A percentile compares a stretch with the other conserved stretches of the same genome.
These are phyloP conservation scores for Cucurbita maxima DNA, from an alignment of 306 rosid genomes.

Conservation along the genomic window DNA sequence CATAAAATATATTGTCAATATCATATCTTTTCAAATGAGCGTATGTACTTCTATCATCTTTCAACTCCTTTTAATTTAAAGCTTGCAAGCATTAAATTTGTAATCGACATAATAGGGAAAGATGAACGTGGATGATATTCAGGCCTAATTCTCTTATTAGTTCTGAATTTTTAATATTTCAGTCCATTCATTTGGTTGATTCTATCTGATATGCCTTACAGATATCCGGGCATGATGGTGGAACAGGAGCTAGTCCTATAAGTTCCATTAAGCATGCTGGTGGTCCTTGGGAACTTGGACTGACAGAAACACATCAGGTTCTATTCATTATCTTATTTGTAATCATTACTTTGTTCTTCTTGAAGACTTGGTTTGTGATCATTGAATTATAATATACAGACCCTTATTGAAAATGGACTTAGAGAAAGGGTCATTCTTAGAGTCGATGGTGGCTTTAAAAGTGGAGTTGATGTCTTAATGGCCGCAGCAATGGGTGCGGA, in stretches of 20 bases:
- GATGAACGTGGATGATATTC: background rate
- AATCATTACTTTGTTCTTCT: constrained; percentile 2
- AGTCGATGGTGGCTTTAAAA: constrained; percentile 98
- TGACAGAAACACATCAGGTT: constrained; percentile 96
- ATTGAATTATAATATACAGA: constrained; percentile 31
- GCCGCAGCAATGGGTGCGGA: constrained; percentile 98
- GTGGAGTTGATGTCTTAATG: constrained; percentile 93
- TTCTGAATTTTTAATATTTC: background rate
- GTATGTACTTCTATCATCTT: background rate
- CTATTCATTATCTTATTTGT: background rate
- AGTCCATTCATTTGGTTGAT: background rate
- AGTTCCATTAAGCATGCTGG: constrained; percentile 99
- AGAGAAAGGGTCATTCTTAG: constrained; percentile 95
- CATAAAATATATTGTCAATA: background rate
- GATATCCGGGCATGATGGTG: constrained; percentile 98
- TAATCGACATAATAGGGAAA: background rate
- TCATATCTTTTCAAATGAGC: background rate
- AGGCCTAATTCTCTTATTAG: background rate
- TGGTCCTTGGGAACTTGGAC: constrained; percentile 99
- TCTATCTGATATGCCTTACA: constrained; percentile 18
- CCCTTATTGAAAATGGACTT: constrained; percentile 75
- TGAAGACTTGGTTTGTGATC: constrained; percentile 10
- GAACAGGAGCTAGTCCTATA: constrained; percentile 97
- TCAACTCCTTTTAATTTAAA: background rate
- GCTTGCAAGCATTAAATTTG: background rate